Conservation (phyloP, 2,329 filamentous ascomycete genomes). For the Aaosphaeria arxii region DNA sequence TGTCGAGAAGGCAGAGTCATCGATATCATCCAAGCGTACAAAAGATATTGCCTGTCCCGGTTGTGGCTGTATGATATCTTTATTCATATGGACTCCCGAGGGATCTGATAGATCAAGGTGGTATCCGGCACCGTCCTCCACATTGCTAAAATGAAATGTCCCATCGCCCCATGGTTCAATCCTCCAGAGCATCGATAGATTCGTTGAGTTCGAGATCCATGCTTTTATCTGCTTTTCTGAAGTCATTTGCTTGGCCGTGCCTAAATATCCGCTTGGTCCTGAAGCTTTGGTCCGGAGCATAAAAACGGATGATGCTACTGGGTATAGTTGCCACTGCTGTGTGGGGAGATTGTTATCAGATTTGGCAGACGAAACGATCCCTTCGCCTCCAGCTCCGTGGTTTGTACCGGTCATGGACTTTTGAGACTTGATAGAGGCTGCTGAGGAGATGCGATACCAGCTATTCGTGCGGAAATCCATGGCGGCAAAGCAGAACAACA, state of each 20-base stretch:
- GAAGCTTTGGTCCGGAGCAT: conserved; percentile 11
- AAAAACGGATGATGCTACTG: conserved; percentile 2
- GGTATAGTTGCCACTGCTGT: conserved; percentile 9
- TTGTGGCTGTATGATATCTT: conserved; percentile 1
- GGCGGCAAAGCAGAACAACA: too few relatives aligned
- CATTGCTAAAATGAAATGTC: conserved; percentile 5
- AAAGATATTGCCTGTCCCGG: conserved; percentile 4
- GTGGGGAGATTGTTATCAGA: conserved; percentile 1
- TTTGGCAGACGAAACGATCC: background rate
- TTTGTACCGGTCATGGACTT: background rate
- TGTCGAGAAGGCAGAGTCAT: conserved; percentile 5
- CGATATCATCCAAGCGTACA: conserved; percentile 1
- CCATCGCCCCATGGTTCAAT: conserved; percentile 1
- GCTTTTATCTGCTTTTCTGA: background rate
- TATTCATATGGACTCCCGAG: conserved; percentile 1
- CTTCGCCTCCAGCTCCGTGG: background rate
- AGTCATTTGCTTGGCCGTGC: background rate
- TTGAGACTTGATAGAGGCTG: background rate
- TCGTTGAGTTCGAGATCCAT: background rate
- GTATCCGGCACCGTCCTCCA: background rate
- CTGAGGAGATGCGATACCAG: background rate
- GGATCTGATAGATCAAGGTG: conserved; percentile 2
- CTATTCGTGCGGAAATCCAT: background rate
- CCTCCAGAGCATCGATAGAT: conserved; percentile 5
- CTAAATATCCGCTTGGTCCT: conserved; percentile 5